Percentiles rank a stretch among this genome's conserved stretches.
These are phyloP conservation scores for Peziza echinospora DNA, from an alignment of 495 filamentous ascomycete genomes.

Conservation along the genomic window DNA sequence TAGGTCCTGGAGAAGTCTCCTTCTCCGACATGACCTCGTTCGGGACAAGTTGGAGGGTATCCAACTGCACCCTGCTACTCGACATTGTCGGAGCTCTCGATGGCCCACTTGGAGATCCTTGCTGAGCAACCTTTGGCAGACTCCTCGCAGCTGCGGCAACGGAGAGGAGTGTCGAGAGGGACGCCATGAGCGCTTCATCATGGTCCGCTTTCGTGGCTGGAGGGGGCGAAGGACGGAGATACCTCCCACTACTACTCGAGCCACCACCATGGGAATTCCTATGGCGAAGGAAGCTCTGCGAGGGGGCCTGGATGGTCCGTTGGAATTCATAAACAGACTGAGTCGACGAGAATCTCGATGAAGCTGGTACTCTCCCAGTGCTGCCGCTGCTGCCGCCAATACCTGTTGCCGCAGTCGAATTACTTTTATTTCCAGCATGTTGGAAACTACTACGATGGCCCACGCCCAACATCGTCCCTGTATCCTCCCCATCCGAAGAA, in stretches of 20 bases:
- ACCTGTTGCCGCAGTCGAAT: too few relatives aligned
- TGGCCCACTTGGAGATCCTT: not conserved
- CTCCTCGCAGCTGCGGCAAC: conserved; percentile 64
- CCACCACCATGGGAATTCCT: not conserved
- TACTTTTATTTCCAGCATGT: too few relatives aligned
- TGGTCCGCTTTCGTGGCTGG: conserved; percentile 37
- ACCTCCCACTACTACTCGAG: conserved; percentile 7
- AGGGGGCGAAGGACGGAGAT: conserved; percentile 24
- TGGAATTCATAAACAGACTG: conserved; percentile 2
- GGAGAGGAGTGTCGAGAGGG: conserved; percentile 81
- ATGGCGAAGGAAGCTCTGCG: conserved; percentile 10
- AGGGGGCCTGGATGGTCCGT: conserved; percentile 27
- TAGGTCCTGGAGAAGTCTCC: conserved; percentile 5
- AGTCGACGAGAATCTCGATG: not conserved
- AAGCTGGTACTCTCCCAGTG: not conserved
- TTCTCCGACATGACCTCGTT: conserved; percentile 13
- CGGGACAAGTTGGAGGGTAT: conserved; percentile 23
- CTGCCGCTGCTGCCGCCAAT: too few relatives aligned
- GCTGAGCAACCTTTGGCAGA: conserved; percentile 38
- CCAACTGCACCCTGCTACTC: conserved; percentile 11
- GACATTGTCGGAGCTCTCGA: conserved; percentile 1
- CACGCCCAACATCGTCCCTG: not conserved
- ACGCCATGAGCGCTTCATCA: conserved; percentile 79
- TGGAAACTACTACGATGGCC: not conserved
- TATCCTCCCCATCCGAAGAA: not conserved